A percentile compares a stretch with the other conserved stretches of the same genome.
These are phyloP conservation scores for Barnettozyma salicaria DNA, from an alignment of 805 yeast species.

Conservation along the genomic window DNA sequence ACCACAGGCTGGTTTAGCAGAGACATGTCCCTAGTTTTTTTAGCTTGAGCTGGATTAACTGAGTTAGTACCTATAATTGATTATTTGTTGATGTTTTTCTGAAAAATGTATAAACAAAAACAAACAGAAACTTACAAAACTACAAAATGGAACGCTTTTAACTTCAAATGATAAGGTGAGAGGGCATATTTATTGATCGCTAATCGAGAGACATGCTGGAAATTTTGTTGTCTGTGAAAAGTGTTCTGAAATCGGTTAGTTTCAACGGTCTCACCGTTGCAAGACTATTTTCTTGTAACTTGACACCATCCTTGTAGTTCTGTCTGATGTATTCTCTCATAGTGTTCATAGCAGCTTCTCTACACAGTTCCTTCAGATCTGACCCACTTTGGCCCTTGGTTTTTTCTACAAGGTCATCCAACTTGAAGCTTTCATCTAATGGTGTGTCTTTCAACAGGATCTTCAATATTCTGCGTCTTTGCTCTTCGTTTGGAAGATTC, in stretches of 20 bases:
- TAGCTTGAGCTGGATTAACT: too few species aligned
- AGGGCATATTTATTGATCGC: too few species aligned
- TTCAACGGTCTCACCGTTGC: slow-evolving; percentile 53
- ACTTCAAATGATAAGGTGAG: too few species aligned
- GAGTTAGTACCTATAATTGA: too few species aligned
- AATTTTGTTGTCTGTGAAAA: slow-evolving; percentile 11
- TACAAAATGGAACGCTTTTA: too few species aligned
- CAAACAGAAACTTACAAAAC: too few species aligned
- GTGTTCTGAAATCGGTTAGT: slow-evolving; percentile 47
- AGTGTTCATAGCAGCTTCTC: slow-evolving; percentile 88
- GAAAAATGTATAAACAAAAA: too few species aligned
- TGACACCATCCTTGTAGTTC: slow-evolving; percentile 35
- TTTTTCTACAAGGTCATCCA: slow-evolving; percentile 49
- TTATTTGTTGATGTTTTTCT: too few species aligned
- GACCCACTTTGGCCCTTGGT: slow-evolving; percentile 86
- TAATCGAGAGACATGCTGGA: too few species aligned
- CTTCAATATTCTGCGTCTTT: slow-evolving; percentile 64
- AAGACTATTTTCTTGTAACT: slow-evolving; percentile 32
- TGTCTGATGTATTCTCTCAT: slow-evolving; percentile 76
- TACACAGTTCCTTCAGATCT: slow-evolving; percentile 82
- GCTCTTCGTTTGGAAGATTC: slow-evolving; percentile 59
- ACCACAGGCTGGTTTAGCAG: slow-evolving; percentile 68
- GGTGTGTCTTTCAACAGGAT: slow-evolving; percentile 63
- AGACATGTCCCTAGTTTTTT: too few species aligned
- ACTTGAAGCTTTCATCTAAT: slow-evolving; percentile 52